phyloP scores from a whole-genome alignment of 2,329 filamentous ascomycete species.

The Zasmidium cellare region DNA sequence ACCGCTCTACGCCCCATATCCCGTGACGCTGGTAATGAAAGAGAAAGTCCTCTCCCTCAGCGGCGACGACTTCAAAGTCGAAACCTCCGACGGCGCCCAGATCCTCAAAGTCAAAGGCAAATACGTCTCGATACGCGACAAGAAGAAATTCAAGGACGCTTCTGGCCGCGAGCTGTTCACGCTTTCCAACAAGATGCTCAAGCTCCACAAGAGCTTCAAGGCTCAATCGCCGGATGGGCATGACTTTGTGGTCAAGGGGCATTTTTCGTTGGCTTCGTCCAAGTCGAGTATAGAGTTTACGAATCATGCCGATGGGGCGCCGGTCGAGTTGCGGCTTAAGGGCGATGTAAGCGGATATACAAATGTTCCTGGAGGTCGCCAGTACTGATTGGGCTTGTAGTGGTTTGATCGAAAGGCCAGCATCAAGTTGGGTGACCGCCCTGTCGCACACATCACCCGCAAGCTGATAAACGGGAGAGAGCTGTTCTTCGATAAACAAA shows the following conservation, averaged over 20 bases:
- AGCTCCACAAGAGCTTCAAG: conserved; percentile 55
- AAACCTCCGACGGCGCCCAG: conserved; percentile 53
- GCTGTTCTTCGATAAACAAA: conserved; percentile 62
- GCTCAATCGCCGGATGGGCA: conserved; percentile 39
- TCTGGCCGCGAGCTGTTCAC: conserved; percentile 58
- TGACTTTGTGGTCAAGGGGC: conserved; percentile 43
- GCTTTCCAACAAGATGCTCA: conserved; percentile 55
- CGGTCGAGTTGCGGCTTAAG: conserved; percentile 56
- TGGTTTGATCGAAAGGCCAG: conserved; percentile 59
- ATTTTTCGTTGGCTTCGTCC: conserved; percentile 51
- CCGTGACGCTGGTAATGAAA: conserved; percentile 53
- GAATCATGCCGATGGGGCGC: conserved; percentile 45
- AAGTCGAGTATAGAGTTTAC: conserved; percentile 61
- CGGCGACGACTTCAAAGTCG: conserved; percentile 66
- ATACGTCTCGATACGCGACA: conserved; percentile 52
- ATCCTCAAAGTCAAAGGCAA: conserved; percentile 60
- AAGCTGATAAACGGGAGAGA: conserved; percentile 60
- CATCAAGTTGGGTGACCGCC: conserved; percentile 53
- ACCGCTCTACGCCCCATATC: conserved; percentile 28
- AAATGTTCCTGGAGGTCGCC: background rate
- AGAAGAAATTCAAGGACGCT: conserved; percentile 59
- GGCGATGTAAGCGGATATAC: conserved; percentile 46
- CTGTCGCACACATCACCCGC: conserved; percentile 61
- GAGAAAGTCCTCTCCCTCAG: conserved; percentile 59
- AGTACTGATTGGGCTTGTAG: background rate